Evolutionary conservation across 2,329 filamentous ascomycete species (phyloP).

Genomic region (Dothistroma septosporum): DNA sequence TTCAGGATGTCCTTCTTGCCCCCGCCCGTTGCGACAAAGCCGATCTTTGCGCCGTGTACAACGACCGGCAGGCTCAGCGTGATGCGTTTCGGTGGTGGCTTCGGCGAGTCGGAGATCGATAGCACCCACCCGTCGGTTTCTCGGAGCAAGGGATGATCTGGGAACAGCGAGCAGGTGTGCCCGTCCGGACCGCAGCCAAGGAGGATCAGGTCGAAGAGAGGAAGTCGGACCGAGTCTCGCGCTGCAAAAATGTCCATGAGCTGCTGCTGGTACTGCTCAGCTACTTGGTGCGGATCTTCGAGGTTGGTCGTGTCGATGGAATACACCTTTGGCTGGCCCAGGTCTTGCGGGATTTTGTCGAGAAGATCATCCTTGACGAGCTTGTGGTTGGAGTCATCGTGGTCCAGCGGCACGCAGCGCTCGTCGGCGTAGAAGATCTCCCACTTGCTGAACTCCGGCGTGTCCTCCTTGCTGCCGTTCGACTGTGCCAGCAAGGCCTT

Average conservation of each 20-base stretch:
- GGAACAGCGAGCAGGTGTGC: conserved; percentile 96
- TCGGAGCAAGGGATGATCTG: conserved; percentile 77
- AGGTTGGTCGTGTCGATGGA: conserved; percentile 67
- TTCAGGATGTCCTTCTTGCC: conserved; percentile 91
- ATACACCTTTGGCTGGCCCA: conserved; percentile 67
- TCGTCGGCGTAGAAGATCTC: conserved; percentile 99
- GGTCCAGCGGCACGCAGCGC: conserved; percentile 84
- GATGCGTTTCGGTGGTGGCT: conserved; percentile 86
- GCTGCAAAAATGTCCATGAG: conserved; percentile 83
- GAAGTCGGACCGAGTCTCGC: conserved; percentile 88
- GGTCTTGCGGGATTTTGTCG: conserved; percentile 71
- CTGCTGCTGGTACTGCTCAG: conserved; percentile 86
- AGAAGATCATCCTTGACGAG: conserved; percentile 83
- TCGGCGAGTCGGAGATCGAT: conserved; percentile 86
- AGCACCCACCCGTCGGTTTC: conserved; percentile 90
- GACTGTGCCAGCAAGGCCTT: conserved; percentile 65
- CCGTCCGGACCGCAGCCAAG: conserved; percentile 94
- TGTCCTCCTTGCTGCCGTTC: conserved; percentile 54
- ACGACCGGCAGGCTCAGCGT: conserved; percentile 90
- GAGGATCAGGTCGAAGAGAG: conserved; percentile 90
- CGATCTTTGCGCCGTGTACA: conserved; percentile 77
- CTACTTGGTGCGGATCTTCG: conserved; percentile 82
- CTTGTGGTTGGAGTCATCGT: conserved; percentile 90
- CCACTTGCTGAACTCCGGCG: conserved; percentile 78
- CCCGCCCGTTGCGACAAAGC: conserved; percentile 83